A percentile compares a stretch with the other conserved stretches of the same genome.
Conservation (phyloP, 345 rosid genomes). For the Salix suchowensis region DNA sequence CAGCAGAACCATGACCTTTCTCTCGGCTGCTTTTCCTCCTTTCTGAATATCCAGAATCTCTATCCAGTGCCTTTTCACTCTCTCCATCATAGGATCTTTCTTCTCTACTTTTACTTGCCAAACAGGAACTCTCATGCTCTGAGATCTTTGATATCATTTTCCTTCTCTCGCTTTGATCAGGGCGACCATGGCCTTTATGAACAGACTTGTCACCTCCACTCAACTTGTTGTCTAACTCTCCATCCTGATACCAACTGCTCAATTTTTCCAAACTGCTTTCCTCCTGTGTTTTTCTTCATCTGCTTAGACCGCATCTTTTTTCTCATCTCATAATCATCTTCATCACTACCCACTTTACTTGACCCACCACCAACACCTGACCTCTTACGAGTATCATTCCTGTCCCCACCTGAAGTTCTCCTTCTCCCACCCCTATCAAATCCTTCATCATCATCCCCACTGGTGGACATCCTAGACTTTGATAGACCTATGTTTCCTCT, state of each 20-base stretch:
- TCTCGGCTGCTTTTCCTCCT: conserved; percentile 68
- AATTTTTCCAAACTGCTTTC: conserved; percentile 85
- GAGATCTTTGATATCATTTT: conserved; percentile 47
- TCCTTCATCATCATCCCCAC: conserved; percentile 53
- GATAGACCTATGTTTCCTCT: conserved; percentile 57
- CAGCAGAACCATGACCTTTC: conserved; percentile 66
- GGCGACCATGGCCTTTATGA: conserved; percentile 40
- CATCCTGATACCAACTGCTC: conserved; percentile 91
- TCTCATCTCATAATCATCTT: conserved; percentile 56
- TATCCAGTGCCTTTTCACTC: conserved; percentile 47
- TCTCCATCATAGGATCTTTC: conserved; percentile 55
- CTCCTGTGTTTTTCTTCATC: conserved; percentile 74
- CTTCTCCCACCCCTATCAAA: conserved; percentile 49
- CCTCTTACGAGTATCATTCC: conserved; percentile 57
- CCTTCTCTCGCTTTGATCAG: conserved; percentile 57
- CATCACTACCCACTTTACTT: conserved; percentile 50
- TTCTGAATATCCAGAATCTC: conserved; percentile 56
- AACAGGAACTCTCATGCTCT: conserved; percentile 49
- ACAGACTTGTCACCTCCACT: conserved; percentile 65
- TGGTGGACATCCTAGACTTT: conserved; percentile 53
- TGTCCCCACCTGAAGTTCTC: conserved; percentile 52
- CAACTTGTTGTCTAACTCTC: conserved; percentile 60
- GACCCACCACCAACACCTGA: conserved; percentile 37
- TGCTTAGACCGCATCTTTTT: conserved; percentile 48
- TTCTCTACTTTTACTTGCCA: conserved; percentile 64